Evolutionary conservation across 208 protist genomes (phyloP), one percentile per base, ranked within the genome.

Genomic region (Trypanosoma theileri): DNA sequence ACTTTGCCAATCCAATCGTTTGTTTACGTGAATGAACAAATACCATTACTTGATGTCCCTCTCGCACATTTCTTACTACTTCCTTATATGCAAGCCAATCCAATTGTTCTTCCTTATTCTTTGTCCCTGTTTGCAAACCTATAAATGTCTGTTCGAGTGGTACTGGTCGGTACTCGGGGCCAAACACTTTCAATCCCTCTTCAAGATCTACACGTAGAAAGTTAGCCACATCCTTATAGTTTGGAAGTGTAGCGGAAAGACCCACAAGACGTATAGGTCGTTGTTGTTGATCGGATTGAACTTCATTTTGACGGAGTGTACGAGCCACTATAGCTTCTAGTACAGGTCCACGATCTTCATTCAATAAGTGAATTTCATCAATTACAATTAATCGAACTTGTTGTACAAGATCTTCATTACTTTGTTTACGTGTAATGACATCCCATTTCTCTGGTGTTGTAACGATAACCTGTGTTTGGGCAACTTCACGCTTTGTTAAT

Each of bases 361-460:
- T 98, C n/a, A 99, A 84, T 24, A 99, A 70, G 84, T 99, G 98
- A 51, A 99, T 98, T 73, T 99, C 98, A 85, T 99, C 98, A 72
- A 99, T 97, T 76, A 99, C 99, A 51, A 99, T 85, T n/a, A 99
- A 93, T 65, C 86, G 74, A 45, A 98, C 78, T 69, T 96, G 78
- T 52, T 69, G 69, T 8, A 87, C 76, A 1, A 99, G 83, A 31
- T 93, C 93, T n/a, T 91, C 80, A 73, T 99, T 99, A 63, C 80
- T 94, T 60, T 89, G 90, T 82, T 99, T 99, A 69, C 99, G 89
- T 16, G 98, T 99, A 42, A 99, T 97, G 22, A 99, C 98, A 80
- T 99, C 99, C 98, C 98, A 99, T 82, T 99, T 99, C 78, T 99
- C 98, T 8, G 99, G 98, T 9, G 99, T 99, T 3, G 98, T 99